phyloP scores from a whole-genome alignment of 768 basidiomycete genomes.

The Phlegmacium glaucopus region DNA sequence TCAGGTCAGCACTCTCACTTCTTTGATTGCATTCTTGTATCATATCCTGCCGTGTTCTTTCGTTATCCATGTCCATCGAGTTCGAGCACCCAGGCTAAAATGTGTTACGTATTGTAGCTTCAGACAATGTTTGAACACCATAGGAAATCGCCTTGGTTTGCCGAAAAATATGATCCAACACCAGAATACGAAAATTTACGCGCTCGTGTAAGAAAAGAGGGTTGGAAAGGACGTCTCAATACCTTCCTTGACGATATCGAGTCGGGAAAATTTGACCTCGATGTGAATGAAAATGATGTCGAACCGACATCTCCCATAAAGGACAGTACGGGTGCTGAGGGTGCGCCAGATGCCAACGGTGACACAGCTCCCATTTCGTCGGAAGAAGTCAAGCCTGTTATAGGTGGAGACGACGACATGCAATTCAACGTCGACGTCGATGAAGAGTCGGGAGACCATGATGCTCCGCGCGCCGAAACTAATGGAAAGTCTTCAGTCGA shows the following conservation, averaged over 20 bases:
- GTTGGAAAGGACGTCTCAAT: conserved; percentile 74
- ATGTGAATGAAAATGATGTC: conserved; percentile 58
- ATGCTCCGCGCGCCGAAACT: conserved; percentile 47
- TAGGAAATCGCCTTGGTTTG: conserved; percentile 94
- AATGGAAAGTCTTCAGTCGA: conserved; percentile 53
- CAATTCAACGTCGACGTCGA: conserved; percentile 70
- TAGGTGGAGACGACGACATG: conserved; percentile 65
- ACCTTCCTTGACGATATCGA: conserved; percentile 79
- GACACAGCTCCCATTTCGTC: conserved; percentile 15
- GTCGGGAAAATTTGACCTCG: conserved; percentile 81
- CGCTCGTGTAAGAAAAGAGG: conserved; percentile 75
- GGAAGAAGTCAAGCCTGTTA: conserved; percentile 53
- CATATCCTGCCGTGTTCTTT: conserved; percentile 14
- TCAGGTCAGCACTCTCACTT: conserved; percentile 62
- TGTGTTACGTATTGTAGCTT: conserved; percentile 60
- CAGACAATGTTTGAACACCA: conserved; percentile 96
- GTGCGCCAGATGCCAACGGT: conserved; percentile 39
- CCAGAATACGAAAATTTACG: conserved; percentile 70
- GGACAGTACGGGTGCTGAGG: conserved; percentile 46
- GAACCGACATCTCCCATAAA: conserved; percentile 51
- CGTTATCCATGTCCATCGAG: conserved; percentile 16
- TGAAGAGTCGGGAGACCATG: conserved; percentile 65
- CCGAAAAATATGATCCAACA: conserved; percentile 88
- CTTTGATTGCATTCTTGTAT: conserved; percentile 19
- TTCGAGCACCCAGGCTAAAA: conserved; percentile 28